Percentiles rank a stretch among this genome's conserved stretches.
Conservation (phyloP, 2,329 filamentous ascomycete genomes). For the Paecilomyces variotii region DNA sequence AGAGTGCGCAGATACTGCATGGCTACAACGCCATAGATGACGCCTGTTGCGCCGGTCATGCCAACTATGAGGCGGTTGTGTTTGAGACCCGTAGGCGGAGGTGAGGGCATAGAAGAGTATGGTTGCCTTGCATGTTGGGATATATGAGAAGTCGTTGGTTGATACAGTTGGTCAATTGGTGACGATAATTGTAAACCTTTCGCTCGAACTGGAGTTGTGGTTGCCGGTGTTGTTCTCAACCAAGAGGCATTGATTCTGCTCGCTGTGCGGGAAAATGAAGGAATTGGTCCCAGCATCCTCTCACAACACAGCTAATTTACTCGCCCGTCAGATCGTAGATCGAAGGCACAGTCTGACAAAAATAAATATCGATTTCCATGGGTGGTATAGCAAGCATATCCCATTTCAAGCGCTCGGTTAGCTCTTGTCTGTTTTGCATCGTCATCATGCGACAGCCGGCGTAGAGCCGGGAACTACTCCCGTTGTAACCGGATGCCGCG, state of each 20-base stretch:
- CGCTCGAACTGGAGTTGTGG: not conserved
- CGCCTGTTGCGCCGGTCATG: slow-evolving; percentile 26
- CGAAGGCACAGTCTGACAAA: not conserved
- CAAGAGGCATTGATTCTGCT: not conserved
- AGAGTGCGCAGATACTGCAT: slow-evolving; percentile 16
- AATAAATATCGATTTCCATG: not conserved
- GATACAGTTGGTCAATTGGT: not conserved
- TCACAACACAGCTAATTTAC: not conserved
- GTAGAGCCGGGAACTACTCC: not conserved
- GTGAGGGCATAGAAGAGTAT: not conserved
- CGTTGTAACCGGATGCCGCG: not conserved
- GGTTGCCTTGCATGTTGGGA: not conserved
- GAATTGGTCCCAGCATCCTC: not conserved
- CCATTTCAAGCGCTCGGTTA: not conserved
- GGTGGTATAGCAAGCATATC: not conserved
- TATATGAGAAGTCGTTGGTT: not conserved
- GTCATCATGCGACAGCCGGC: not conserved
- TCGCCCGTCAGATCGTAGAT: not conserved
- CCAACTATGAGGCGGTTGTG: slow-evolving; percentile 14
- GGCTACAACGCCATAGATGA: slow-evolving; percentile 16
- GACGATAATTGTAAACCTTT: not conserved
- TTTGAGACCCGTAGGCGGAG: not conserved
- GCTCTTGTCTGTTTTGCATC: not conserved
- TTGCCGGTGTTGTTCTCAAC: not conserved
- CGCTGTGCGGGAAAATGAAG: not conserved